Conservation (phyloP, 2,329 filamentous ascomycete species). For the Microsporum audouinii region DNA sequence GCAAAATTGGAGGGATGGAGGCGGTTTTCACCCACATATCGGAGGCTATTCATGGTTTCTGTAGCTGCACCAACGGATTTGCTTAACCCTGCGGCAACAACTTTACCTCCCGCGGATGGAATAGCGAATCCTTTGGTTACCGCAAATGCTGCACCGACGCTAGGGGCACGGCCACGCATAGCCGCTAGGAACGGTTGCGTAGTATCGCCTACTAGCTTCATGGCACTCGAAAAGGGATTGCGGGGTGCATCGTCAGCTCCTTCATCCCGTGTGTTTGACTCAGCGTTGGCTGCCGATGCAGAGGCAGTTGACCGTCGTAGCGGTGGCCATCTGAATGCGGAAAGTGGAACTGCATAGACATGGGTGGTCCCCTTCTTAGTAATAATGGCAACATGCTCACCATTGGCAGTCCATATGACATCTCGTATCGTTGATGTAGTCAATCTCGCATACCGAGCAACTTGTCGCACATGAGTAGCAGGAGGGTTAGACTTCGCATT, state of each 20-base stretch:
- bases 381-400: conserved; percentile 74
- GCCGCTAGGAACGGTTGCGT: conserved; percentile 55
- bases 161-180: conserved; percentile 45
- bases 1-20: conserved; percentile 35
- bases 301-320: conserved; percentile 37
- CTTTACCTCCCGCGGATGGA: conserved; percentile 38
- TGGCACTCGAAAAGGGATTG: conserved; percentile 54
- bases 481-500: conserved; percentile 12
- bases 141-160: conserved; percentile 34
- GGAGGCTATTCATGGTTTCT: conserved; percentile 38
- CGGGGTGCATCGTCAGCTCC: conserved; percentile 33
- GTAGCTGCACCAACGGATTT: conserved; percentile 40
- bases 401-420: conserved; percentile 72
- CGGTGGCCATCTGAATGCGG: conserved; percentile 79
- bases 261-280: conserved; percentile 38
- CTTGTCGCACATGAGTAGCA: conserved; percentile 54
- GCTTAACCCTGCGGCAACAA: conserved; percentile 39
- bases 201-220: conserved; percentile 53
- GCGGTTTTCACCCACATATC: conserved; percentile 39
- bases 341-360: conserved; percentile 72
- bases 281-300: conserved; percentile 38
- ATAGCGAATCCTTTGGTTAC: conserved; percentile 35
- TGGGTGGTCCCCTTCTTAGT: conserved; percentile 95
- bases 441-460: conserved; percentile 81
- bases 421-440: conserved; percentile 86